These are phyloP conservation scores for Ogataea ramenticola DNA, from an alignment of 805 yeast genomes.

Conservation along the genomic window DNA sequence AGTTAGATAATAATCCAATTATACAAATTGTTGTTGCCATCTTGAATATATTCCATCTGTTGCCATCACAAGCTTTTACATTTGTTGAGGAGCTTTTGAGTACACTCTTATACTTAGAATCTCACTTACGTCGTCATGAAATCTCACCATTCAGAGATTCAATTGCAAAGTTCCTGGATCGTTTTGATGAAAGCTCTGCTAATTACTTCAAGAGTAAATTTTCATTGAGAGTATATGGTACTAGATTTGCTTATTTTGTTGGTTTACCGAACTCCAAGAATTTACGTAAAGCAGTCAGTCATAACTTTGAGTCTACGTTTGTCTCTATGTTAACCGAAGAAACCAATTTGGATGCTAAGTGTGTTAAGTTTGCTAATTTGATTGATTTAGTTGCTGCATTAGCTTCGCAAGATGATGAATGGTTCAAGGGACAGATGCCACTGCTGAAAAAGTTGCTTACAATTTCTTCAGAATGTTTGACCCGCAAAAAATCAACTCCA, in stretches of 20 bases:
- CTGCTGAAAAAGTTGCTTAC: constrained; percentile 35
- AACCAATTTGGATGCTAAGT: constrained; percentile 43
- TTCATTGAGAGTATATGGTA: constrained; percentile 56
- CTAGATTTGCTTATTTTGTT: constrained; percentile 61
- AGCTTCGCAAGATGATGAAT: constrained; percentile 32
- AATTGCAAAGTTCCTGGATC: constrained; percentile 73
- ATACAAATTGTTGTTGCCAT: constrained; percentile 86
- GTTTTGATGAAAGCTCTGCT: constrained; percentile 71
- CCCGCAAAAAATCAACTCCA: constrained; percentile 32
- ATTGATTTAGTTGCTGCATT: constrained; percentile 58
- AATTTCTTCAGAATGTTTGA: constrained; percentile 35
- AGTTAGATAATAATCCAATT: constrained; percentile 70
- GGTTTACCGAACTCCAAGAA: constrained; percentile 45
- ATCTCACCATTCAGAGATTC: constrained; percentile 90
- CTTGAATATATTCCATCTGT: constrained; percentile 79
- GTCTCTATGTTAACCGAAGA: constrained; percentile 41
- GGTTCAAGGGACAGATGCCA: constrained; percentile 50
- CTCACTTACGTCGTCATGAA: constrained; percentile 75
- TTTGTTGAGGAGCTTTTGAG: constrained; percentile 82
- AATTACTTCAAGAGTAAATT: constrained; percentile 64
- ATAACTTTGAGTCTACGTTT: constrained; percentile 40
- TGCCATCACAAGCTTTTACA: constrained; percentile 88
- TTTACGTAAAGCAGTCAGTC: constrained; percentile 49
- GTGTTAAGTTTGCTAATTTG: constrained; percentile 64
- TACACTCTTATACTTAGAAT: constrained; percentile 72